These are phyloP conservation scores for Haberlea rhodopensis DNA, from an alignment of 257 asterid genomes.

Conservation along the genomic window DNA sequence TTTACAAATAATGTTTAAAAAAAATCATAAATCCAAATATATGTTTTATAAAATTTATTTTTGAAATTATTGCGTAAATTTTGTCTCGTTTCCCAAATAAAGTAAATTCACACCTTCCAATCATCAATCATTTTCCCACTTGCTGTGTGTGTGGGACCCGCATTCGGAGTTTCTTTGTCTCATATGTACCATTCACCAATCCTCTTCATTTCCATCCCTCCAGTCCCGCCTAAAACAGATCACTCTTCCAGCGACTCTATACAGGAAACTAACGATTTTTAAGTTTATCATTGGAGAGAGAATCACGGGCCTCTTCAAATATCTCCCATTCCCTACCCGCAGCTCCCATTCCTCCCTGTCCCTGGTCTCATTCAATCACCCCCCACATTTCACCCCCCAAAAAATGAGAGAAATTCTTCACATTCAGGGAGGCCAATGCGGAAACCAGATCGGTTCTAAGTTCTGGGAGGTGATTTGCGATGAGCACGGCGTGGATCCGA, in stretches of 20 bases:
- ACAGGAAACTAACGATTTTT: neutral
- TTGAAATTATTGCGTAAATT: too few species aligned
- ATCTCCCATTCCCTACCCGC: neutral
- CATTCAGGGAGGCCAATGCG: slow-evolving; percentile 68
- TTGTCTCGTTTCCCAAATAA: too few species aligned
- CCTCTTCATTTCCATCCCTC: neutral
- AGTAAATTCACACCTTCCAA: too few species aligned
- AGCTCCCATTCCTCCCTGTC: slow-evolving; percentile 2
- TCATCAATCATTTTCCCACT: too few species aligned
- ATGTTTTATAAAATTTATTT: too few species aligned
- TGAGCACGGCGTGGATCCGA: slow-evolving; percentile 57
- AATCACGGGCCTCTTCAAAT: slow-evolving; percentile 28
- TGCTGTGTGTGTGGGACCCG: slow-evolving; percentile 38
- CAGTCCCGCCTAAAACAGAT: neutral
- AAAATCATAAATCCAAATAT: too few species aligned
- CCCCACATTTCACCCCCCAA: slow-evolving; percentile 17
- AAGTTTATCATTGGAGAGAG: slow-evolving; percentile 13
- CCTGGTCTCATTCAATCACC: slow-evolving; percentile 23
- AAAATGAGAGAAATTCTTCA: slow-evolving; percentile 64
- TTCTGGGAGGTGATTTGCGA: slow-evolving; percentile 89
- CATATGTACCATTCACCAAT: neutral
- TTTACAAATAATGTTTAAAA: too few species aligned
- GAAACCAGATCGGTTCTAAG: slow-evolving; percentile 68
- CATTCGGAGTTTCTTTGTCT: too few species aligned
- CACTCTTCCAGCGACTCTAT: neutral